These are phyloP conservation scores for Echium plantagineum DNA, from an alignment of 257 asterid species.

Conservation along the genomic window DNA sequence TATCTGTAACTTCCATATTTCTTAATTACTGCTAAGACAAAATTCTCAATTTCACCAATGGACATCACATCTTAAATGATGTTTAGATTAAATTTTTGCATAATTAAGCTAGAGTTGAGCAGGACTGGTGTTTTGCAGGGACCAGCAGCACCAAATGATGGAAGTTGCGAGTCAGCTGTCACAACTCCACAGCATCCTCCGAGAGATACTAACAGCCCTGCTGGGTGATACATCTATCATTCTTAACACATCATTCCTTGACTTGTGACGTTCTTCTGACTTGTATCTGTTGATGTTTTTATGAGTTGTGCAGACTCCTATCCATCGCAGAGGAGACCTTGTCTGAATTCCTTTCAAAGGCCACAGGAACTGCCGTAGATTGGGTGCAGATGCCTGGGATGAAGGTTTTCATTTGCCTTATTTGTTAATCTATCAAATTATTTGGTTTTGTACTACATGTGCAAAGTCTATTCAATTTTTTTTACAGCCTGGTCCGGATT, in stretches of 20 bases:
- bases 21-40: background rate
- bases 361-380: slow-evolving; percentile 99
- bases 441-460: background rate
- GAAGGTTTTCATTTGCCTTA: slow-evolving; percentile 46
- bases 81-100: background rate
- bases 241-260: background rate
- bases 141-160: slow-evolving; percentile 61
- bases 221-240: slow-evolving; percentile 54
- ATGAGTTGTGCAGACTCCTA: slow-evolving; percentile 56
- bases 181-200: slow-evolving; percentile 72
- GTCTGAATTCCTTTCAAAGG: slow-evolving; percentile 99
- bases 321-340: slow-evolving; percentile 96
- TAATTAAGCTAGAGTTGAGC: background rate
- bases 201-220: slow-evolving; percentile 89
- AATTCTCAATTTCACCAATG: background rate
- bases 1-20: background rate
- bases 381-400: slow-evolving; percentile 99
- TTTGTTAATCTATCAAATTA: slow-evolving; percentile 1
- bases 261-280: background rate
- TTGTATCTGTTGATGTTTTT: slow-evolving; percentile 2
- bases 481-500: slow-evolving; percentile 99
- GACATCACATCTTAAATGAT: too few relatives aligned
- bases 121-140: background rate
- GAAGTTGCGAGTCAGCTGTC: slow-evolving; percentile 77
- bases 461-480: slow-evolving; percentile 1